Evolutionary conservation across 805 yeast species (phyloP).

Genomic region (Starmerella tilneyi): DNA sequence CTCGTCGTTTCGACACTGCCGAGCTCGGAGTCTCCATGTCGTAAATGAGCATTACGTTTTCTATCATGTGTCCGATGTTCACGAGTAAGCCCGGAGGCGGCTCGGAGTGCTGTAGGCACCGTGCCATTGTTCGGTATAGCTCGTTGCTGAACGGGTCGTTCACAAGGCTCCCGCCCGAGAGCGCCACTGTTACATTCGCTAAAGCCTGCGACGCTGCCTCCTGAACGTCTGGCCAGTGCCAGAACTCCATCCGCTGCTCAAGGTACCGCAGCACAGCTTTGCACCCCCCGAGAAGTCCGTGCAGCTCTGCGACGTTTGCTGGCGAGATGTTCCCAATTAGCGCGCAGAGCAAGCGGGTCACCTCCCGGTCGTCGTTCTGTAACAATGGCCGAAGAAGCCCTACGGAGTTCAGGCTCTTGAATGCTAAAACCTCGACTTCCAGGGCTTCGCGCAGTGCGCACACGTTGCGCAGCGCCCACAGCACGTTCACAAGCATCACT

Average conservation of each 20-base stretch:
- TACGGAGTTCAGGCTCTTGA: background rate
- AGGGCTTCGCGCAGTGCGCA: background rate
- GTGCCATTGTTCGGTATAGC: background rate
- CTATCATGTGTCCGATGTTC: background rate
- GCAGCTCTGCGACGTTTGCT: background rate
- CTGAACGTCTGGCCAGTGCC: conserved; percentile 3
- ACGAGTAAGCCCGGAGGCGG: background rate
- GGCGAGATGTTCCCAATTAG: conserved; percentile 4
- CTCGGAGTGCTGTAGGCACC: conserved; percentile 3
- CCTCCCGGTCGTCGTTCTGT: conserved; percentile 3
- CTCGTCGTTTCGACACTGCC: background rate
- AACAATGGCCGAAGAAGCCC: conserved; percentile 2
- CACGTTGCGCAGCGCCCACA: conserved; percentile 6
- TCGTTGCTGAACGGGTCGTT: background rate
- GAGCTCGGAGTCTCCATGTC: background rate
- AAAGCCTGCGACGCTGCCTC: conserved; percentile 5
- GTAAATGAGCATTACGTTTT: background rate
- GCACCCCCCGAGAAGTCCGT: background rate
- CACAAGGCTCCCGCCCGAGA: background rate
- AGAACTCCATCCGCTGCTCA: background rate
- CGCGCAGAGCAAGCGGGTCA: conserved; percentile 1
- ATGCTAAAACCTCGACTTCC: background rate
- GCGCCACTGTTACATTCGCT: background rate
- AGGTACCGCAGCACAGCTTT: background rate
- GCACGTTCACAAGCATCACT: background rate